These are phyloP conservation scores for Tetradesmus lagerheimii DNA, from an alignment of 139 green algal species.

Conservation along the genomic window DNA sequence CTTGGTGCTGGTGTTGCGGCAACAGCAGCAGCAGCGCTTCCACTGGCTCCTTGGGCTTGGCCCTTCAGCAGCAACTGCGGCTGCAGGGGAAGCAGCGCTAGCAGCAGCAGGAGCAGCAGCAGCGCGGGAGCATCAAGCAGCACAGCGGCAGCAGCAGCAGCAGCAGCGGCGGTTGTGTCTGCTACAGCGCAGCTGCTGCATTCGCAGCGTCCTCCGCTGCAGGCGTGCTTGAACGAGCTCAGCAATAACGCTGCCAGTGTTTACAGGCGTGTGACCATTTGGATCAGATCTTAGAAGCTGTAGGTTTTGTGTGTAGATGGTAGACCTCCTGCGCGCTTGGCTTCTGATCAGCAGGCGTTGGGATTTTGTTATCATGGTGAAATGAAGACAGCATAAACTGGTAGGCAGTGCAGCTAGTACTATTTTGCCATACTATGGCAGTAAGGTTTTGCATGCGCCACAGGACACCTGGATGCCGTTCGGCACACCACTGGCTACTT, in stretches of 20 bases:
- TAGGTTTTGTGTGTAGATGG: too few species aligned
- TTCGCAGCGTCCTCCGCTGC: neutral
- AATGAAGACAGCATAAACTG: too few species aligned
- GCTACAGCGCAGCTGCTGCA: constrained; percentile 23
- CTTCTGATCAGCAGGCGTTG: too few species aligned
- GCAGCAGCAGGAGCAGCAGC: neutral
- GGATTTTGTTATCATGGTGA: too few species aligned
- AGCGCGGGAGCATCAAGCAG: neutral
- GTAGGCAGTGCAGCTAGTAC: too few species aligned
- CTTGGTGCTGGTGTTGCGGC: too few species aligned
- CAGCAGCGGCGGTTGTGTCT: neutral
- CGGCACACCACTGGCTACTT: too few species aligned
- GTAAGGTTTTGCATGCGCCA: too few species aligned
- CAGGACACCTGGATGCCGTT: too few species aligned
- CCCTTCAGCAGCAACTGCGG: constrained; percentile 13
- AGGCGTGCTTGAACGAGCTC: constrained; percentile 29
- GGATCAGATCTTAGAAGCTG: neutral
- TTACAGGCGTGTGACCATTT: constrained; percentile 5
- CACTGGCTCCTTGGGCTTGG: constrained; percentile 28
- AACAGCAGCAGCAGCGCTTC: constrained; percentile 25
- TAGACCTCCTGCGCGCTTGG: too few species aligned
- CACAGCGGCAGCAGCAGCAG: neutral
- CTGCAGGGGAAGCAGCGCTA: neutral
- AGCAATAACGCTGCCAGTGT: constrained; percentile 28
- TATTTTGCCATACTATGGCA: too few species aligned